These are phyloP conservation scores for Parasitella parasitica DNA, from an alignment of 371 early-diverging fungal genomes.

Conservation along the genomic window DNA sequence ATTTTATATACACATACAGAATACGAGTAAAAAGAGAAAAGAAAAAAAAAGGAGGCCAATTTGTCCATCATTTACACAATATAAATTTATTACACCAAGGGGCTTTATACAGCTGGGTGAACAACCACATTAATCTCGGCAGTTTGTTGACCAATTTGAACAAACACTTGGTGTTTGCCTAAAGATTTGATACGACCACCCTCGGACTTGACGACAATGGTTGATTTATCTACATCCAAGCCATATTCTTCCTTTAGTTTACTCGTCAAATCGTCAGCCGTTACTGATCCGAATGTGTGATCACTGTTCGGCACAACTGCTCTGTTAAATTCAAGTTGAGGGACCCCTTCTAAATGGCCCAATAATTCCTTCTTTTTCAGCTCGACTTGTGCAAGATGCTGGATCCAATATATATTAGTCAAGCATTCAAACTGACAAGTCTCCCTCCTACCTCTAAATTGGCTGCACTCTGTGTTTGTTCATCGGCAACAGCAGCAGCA, in stretches of 20 bases:
- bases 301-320: slow-evolving; percentile 43
- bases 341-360: slow-evolving; percentile 24
- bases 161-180: slow-evolving; percentile 34
- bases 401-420: neutral
- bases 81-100: slow-evolving; percentile 5
- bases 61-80: neutral
- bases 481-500: neutral
- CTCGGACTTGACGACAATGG: slow-evolving; percentile 40
- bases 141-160: slow-evolving; percentile 29
- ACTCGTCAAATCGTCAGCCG: slow-evolving; percentile 41
- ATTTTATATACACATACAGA: neutral
- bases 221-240: slow-evolving; percentile 34
- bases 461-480: neutral
- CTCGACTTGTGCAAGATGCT: neutral
- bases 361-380: slow-evolving; percentile 19
- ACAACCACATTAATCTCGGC: slow-evolving; percentile 31
- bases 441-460: neutral
- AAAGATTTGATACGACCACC: slow-evolving; percentile 48
- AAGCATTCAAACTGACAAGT: neutral
- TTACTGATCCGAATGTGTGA: slow-evolving; percentile 54
- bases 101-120: slow-evolving; percentile 23
- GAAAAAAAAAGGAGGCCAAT: neutral
- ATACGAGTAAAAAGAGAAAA: neutral
- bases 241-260: slow-evolving; percentile 42
- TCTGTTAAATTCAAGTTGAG: slow-evolving; percentile 35